phyloP scores from a whole-genome alignment of 345 rosid species.

The Noccaea bulbosa region DNA sequence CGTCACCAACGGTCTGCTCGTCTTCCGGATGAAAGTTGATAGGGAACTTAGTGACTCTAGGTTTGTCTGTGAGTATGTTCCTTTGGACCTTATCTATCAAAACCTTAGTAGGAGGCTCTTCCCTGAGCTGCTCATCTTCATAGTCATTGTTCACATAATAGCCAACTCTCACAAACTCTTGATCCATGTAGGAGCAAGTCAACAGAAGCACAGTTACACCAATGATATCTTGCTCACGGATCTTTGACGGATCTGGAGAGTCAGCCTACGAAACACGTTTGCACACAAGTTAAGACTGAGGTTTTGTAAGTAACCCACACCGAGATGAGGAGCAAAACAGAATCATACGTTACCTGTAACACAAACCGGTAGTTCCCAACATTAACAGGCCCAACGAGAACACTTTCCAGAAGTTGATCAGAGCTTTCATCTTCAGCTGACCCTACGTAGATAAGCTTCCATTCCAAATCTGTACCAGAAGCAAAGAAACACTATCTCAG shows the following conservation, averaged over 20 bases:
- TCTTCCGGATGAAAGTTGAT: constrained; percentile 87
- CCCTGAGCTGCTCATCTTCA: constrained; percentile 82
- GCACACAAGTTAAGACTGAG: background rate
- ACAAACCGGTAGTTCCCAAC: constrained; percentile 91
- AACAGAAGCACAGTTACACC: constrained; percentile 84
- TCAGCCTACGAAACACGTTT: constrained; percentile 54
- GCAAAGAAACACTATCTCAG: background rate
- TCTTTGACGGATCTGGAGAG: constrained; percentile 88
- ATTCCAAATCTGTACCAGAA: constrained; percentile 71
- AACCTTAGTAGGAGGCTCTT: constrained; percentile 87
- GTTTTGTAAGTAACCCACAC: background rate
- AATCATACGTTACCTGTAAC: constrained; percentile 58
- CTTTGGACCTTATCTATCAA: constrained; percentile 78
- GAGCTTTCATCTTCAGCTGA: constrained; percentile 95
- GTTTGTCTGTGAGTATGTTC: constrained; percentile 86
- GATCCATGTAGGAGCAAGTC: constrained; percentile 88
- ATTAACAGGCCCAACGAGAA: constrained; percentile 93
- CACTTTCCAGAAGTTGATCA: constrained; percentile 85
- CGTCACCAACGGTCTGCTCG: constrained; percentile 64
- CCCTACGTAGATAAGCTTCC: constrained; percentile 96
- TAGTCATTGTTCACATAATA: constrained; percentile 94
- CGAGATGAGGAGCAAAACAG: background rate
- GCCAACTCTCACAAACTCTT: constrained; percentile 85
- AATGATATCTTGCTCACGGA: constrained; percentile 83
- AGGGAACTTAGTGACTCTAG: constrained; percentile 93